Base-by-base conservation (phyloP, 1,284 basidiomycete genomes). In the Phylloboletellus chloephorus region DNA sequence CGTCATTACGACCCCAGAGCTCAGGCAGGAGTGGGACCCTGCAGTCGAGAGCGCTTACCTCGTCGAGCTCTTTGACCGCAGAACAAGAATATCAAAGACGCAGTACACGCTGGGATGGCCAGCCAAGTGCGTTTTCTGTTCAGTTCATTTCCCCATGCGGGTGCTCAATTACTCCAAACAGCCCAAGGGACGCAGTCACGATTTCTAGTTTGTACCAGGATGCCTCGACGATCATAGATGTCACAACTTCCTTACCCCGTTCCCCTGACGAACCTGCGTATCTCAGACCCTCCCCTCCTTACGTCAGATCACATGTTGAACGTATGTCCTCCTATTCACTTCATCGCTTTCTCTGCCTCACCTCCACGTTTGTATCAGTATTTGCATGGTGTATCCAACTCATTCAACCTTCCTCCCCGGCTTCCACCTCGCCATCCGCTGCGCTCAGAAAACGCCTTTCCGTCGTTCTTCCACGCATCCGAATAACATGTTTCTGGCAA, bases 61-160 rank as follows among this genome's bases (percentile, higher is more conserved):
- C 12, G 65, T 98, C 31, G 93, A 97, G 63, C 73, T 91, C 65
- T 78, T 95, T 43, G 93, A 95, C 59, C 80, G 82, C 20, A 76
- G 78, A 45, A 95, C 92, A 4, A 73, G 89, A 46, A 85, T 98
- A 53, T 76, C 78, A 37, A 91, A 88, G 68, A 94, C 92, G 1
- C 88, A 91, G 53, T 98, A 90, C 61, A 81, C 82, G 5, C 67
- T 98, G 7, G 96, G 95, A 2, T 98, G 95, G 95, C 95, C 95
- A 43, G 92, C 91, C 41, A 95, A 86, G 88, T 93, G 58, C 60
- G 87, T 74, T 26, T 37, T 22, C 20, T 29, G 33, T 48, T 28
- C 6, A 25, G 7, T 29, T 43, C 19, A 28, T 50, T 16, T 48
- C 6, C 8, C 15, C 13, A 21, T 37, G 2, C 28, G 37, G 19